These are phyloP conservation scores for Mallotus repandus DNA, from an alignment of 441 rosid species.

Conservation along the genomic window DNA sequence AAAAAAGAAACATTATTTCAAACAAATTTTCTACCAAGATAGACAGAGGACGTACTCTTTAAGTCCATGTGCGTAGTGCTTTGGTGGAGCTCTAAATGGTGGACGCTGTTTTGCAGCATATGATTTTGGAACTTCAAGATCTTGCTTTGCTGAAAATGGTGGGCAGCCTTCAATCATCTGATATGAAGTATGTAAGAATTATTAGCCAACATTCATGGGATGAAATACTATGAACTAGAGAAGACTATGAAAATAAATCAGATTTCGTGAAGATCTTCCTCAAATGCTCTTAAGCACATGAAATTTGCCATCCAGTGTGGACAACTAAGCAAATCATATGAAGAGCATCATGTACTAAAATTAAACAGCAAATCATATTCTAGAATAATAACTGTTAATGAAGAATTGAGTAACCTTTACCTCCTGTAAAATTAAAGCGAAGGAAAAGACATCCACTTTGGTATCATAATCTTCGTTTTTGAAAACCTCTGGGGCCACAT, in stretches of 20 bases:
- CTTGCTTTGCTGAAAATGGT: constrained; percentile 70
- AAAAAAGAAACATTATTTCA: not conserved
- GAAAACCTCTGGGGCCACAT: constrained; percentile 90
- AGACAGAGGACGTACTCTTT: constrained; percentile 55
- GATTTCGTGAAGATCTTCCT: not conserved
- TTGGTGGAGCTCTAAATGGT: constrained; percentile 69
- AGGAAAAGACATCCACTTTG: constrained; percentile 95
- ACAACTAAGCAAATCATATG: not conserved
- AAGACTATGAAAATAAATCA: not conserved
- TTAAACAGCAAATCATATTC: not conserved
- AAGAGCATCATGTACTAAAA: not conserved
- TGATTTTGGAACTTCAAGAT: constrained; percentile 54
- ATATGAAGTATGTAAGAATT: constrained; percentile 19
- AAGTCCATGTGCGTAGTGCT: constrained; percentile 77
- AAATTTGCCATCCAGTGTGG: not conserved
- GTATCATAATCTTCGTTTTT: constrained; percentile 72
- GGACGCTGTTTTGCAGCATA: constrained; percentile 60
- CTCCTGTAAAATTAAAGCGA: constrained; percentile 92
- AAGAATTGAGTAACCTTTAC: constrained; percentile 33
- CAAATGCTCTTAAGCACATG: not conserved
- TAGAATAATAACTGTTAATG: not conserved
- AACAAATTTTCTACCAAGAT: not conserved
- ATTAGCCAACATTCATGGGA: constrained; percentile 12
- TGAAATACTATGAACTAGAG: not conserved
- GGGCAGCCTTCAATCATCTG: constrained; percentile 88